Evolutionary conservation across 2,329 filamentous ascomycete genomes (phyloP), one percentile per base, ranked within the genome.

Genomic region (Albophoma yamanashiensis): DNA sequence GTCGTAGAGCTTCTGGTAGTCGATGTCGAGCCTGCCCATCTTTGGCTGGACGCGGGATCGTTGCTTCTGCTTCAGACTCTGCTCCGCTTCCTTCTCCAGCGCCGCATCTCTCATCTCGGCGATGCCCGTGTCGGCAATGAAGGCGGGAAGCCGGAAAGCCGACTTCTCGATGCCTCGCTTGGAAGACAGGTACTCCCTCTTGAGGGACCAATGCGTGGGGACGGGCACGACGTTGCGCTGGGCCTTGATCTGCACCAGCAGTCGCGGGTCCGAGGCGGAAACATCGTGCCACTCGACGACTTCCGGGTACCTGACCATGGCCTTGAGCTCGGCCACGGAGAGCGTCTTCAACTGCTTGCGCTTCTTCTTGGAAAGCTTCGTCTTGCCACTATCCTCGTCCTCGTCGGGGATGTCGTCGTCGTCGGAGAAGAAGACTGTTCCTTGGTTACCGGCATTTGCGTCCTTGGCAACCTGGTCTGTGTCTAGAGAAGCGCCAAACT

Each of bases 271-370:
- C 34, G 89, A 86, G 0, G 94, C 92, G 20, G 91, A 95, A 15
- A 91, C 90, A 71, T 99, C 94, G 59, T 95, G 94, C 94, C 94
- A 97, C 69, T 99, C 94, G 7, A 99, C 93, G 12, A 96, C 85
- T 73, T 99, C 94, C 2, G 94, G 94, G 66, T 92, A 93, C 67
- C 82, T 84, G 62, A 97, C 94, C 59, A 96, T 78, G 7, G 93
- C 91, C 76, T 99, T 99, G 64, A 99, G 83, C 75, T 97, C 92
- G 56, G 94, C 94, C 62, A 99, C 91, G 8, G 93, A 96, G 39
- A 97, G 80, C 74, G 95, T 96, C 76, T 89, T 95, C 71, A 92
- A 81, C 75, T 89, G 86, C 78, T 97, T 99, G 66, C 89, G 84
- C 75, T 95, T 93, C 80, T 96, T 97, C 76, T 97, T 97, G 38